Conservation (phyloP, 176 grass and related monocot genomes). For the Eleusine coracana region DNA sequence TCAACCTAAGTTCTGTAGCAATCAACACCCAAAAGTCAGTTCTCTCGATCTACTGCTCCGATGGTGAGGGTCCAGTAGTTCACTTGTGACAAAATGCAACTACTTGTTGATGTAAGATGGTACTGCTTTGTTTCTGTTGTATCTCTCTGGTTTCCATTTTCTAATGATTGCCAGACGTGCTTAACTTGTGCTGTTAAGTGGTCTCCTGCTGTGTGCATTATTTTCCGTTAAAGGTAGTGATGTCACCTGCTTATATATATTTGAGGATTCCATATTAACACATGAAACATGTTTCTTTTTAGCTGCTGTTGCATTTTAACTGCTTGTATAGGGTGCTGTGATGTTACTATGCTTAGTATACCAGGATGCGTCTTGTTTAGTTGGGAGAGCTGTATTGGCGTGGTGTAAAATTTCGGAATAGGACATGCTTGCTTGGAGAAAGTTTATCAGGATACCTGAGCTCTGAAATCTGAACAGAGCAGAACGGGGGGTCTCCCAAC, state of each 20-base stretch:
- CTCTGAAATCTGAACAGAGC: no score
- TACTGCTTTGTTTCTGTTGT: background rate
- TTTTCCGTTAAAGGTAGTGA: background rate
- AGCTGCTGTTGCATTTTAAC: no score
- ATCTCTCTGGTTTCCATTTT: background rate
- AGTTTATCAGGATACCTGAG: no score
- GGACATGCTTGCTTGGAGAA: no score
- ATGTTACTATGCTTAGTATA: no score
- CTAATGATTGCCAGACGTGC: background rate
- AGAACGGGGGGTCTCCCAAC: no score
- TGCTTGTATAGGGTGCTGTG: no score
- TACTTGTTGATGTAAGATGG: background rate
- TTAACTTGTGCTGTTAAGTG: background rate
- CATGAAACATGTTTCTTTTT: background rate
- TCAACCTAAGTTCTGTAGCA: background rate
- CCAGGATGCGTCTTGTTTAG: no score
- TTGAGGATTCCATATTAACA: background rate
- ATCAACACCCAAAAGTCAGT: background rate
- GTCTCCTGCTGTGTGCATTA: background rate
- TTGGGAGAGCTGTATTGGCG: no score
- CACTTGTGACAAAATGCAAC: background rate
- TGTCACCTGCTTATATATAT: background rate
- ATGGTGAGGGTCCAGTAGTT: background rate
- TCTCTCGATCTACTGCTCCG: background rate
- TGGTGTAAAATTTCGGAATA: no score